Base-by-base conservation (phyloP, 192 early-diverging fungal species). In the Coemansia sp. region DNA sequence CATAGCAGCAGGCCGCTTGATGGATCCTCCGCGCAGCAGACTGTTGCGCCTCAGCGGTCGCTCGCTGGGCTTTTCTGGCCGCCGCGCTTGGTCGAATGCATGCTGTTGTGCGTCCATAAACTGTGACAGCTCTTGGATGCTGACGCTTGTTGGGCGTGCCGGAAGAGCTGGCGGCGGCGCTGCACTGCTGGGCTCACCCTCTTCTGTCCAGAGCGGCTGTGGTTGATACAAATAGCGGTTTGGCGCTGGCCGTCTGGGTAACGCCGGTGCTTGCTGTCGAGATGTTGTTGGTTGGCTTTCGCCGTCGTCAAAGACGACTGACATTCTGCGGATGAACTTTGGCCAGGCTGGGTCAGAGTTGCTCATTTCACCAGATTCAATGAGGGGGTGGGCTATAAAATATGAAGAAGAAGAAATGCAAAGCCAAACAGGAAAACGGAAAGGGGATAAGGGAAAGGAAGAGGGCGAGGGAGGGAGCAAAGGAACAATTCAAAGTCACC, bases 201-300 rank as follows among this genome's bases (percentile, higher is more conserved):
- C 49, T 10, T 66, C 75, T 4, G 48, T 51, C 58, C 55, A 60
- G n/a, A 71, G 60, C 0, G 71, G 51, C 45, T 55, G 57, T 3
- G 75, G 75, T 55, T 77, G 69, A 53, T 77, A 77, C 1, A 77
- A 59, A 43, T 72, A 66, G 43, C 52, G 55, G 68, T 36, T 63
- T n/a, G 34, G 59, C 44, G n/a, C n/a, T n/a, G 30, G 60, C 21
- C n/a, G 23, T 23, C 55, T 48, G 24, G 55, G 63, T 49, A n/a
- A 33, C 18, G 71, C 65, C 44, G 57, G 59, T 0, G 63, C 21
- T n/a, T 46, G 38, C 41, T 45, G 18, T 6, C 51, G 57, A 23
- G 60, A 4, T 52, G 49, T 23, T 52, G 49, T 6, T n/a, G n/a
- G n/a, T 52, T 52, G 49, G 23, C 49, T 52, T 52, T 21, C 49